phyloP scores from a whole-genome alignment of 2,329 filamentous ascomycete genomes.

The Mycocentrospora acerina region DNA sequence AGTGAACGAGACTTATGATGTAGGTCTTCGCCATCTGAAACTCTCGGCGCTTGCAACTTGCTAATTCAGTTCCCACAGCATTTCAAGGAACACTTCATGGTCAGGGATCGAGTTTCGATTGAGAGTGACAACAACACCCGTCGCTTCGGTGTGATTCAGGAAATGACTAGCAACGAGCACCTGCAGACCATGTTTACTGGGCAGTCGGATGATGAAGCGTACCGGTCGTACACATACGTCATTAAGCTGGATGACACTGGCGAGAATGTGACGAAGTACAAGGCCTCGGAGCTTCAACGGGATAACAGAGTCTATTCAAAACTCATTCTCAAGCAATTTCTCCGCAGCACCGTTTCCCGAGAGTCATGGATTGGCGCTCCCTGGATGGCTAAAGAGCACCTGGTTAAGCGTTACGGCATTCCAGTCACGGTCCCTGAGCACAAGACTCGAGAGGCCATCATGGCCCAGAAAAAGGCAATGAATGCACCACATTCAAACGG shows the following conservation, averaged over 20 bases:
- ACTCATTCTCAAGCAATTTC: conserved; percentile 86
- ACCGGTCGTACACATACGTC: conserved; percentile 35
- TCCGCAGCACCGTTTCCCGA: conserved; percentile 89
- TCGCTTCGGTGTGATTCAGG: conserved; percentile 31
- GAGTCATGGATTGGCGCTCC: conserved; percentile 96
- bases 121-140: conserved; percentile 30
- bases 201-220: conserved; percentile 29
- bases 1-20: conserved; percentile 38
- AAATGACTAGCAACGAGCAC: conserved; percentile 34
- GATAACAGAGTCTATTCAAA: conserved; percentile 95
- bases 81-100: conserved; percentile 38
- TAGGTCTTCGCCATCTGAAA: conserved; percentile 9
- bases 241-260: conserved; percentile 35
- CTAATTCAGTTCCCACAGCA: conserved; percentile 17
- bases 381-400: conserved; percentile 87
- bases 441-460: conserved; percentile 37
- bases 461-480: conserved; percentile 66
- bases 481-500: conserved; percentile 51
- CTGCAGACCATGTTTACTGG: conserved; percentile 30
- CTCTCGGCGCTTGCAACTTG: too few relatives aligned
- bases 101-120: conserved; percentile 36
- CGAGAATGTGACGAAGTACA: conserved; percentile 51
- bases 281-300: conserved; percentile 67
- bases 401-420: conserved; percentile 82
- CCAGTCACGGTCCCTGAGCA: conserved; percentile 73